Evolutionary conservation across 768 basidiomycete genomes (phyloP).

Genomic region (Suillus subaureus): DNA sequence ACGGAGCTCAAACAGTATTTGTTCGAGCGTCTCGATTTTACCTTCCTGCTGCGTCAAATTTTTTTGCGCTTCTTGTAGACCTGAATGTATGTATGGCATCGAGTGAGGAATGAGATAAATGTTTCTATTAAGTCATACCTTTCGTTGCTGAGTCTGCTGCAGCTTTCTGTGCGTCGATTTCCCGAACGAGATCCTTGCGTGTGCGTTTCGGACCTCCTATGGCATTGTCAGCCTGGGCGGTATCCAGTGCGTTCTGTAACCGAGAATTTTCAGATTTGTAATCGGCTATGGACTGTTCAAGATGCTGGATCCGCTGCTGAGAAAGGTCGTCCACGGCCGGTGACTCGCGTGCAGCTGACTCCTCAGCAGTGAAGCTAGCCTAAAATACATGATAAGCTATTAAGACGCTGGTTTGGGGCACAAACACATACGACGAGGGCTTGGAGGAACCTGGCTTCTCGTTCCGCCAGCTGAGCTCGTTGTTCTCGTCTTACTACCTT

Average conservation of each 20-base stretch:
- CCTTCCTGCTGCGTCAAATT: conserved; percentile 42
- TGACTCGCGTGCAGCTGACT: conserved; percentile 37
- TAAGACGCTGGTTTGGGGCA: neutral
- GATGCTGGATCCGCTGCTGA: conserved; percentile 49
- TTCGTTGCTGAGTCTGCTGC: conserved; percentile 40
- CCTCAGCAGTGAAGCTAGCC: conserved; percentile 69
- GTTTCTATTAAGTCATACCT: conserved; percentile 33
- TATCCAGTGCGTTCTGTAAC: conserved; percentile 52
- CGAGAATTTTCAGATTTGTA: conserved; percentile 53
- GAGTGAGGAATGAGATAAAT: neutral
- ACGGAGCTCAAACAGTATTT: conserved; percentile 73
- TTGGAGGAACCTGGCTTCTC: conserved; percentile 68
- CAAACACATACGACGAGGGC: conserved; percentile 61
- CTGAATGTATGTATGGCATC: conserved; percentile 31
- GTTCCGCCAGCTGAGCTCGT: conserved; percentile 46
- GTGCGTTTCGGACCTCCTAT: conserved; percentile 23
- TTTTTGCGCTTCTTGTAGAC: conserved; percentile 42
- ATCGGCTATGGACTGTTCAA: conserved; percentile 56
- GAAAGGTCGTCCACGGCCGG: conserved; percentile 34
- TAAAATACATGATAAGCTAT: conserved; percentile 22
- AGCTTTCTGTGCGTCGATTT: conserved; percentile 40
- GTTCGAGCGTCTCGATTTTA: conserved; percentile 73
- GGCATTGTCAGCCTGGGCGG: conserved; percentile 38
- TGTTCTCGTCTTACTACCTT: conserved; percentile 40
- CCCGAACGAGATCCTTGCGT: conserved; percentile 42